Base-by-base conservation (phyloP, 169 alveolate genomes). In the Ichthyophthirius multifiliis region DNA sequence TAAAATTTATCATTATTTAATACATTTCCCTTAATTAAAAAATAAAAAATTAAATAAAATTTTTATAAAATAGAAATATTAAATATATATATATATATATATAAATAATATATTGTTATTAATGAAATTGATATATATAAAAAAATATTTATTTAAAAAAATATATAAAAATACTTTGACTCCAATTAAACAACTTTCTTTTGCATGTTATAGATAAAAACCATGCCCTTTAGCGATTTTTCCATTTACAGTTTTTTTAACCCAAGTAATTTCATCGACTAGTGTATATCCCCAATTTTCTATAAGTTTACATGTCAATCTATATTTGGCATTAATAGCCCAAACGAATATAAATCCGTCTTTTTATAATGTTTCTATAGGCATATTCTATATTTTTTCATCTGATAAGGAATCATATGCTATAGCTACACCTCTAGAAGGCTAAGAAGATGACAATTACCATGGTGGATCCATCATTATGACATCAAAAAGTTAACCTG, bases 391-490 rank as follows among this genome's bases (percentile, higher is more conserved):
- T n/a, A 90, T 86, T 4, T 27, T 55, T 30, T 79, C 86, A 65
- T 86, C 89, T 13, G 84, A 48, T 43, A 90, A 47, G 10, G 83
- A 41, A 27, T 83, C 88, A 65, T 90, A 90, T 15, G 92, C 77
- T 39, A 83, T 82, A 30, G 85, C 79, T 9, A 86, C 91, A n/a
- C 92, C 94, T 73, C 92, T 83, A 20, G 89, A 65, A 15, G 88
- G 90, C 15, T 77, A 37, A 15, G 89, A 62, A 31, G 88, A 63
- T 15, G 91, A 71, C 4, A 86, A 79, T 37, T 86, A 80, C 95
- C 95, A 71, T 15, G 93, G 95, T 16, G 95, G 95, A 80, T 90
- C 95, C 90, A 90, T 90, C 81, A 85, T 84, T 7, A 90, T 85
- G 10, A 90, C 95, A 82, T 90, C 95, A 76, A 87, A 90, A 12